These are phyloP conservation scores for Ophiocordyceps camponoti-leonardi DNA, from an alignment of 2,329 filamentous ascomycete species.

Conservation along the genomic window DNA sequence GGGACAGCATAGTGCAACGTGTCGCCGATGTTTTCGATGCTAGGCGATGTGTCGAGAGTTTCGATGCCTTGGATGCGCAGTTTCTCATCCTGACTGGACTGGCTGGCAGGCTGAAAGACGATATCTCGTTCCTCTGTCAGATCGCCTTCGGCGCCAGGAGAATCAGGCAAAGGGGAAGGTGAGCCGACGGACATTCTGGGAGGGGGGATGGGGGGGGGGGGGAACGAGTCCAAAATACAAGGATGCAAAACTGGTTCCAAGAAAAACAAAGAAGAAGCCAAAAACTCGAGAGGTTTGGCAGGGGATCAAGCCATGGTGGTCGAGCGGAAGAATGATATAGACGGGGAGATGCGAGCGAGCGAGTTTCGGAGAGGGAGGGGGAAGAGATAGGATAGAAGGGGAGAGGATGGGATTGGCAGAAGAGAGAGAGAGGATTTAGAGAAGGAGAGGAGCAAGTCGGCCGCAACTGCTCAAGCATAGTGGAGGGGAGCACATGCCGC, in stretches of 20 bases:
- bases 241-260: constrained; percentile 18
- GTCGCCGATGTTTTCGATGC: constrained; percentile 10
- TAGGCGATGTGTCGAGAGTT: constrained; percentile 20
- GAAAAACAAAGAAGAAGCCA: constrained; percentile 20
- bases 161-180: constrained; percentile 1
- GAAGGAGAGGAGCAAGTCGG: not conserved
- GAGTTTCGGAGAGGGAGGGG: not conserved
- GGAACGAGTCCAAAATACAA: constrained; percentile 14
- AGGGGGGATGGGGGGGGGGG: constrained; percentile 7
- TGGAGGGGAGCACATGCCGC: not conserved
- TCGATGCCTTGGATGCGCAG: constrained; percentile 13
- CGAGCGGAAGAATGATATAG: constrained; percentile 8
- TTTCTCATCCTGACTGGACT: constrained; percentile 1
- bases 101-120: not conserved
- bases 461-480: not conserved
- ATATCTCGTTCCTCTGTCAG: not conserved
- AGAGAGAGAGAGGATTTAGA: not conserved
- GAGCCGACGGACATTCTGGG: constrained; percentile 17
- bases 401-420: not conserved
- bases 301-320: constrained; percentile 19
- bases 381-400: not conserved
- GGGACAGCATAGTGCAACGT: constrained; percentile 7
- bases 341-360: not conserved
- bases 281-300: not conserved
- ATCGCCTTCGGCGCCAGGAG: not conserved